Conservation (phyloP, 2,329 filamentous ascomycete genomes). For the Geoglossum cookeanum region DNA sequence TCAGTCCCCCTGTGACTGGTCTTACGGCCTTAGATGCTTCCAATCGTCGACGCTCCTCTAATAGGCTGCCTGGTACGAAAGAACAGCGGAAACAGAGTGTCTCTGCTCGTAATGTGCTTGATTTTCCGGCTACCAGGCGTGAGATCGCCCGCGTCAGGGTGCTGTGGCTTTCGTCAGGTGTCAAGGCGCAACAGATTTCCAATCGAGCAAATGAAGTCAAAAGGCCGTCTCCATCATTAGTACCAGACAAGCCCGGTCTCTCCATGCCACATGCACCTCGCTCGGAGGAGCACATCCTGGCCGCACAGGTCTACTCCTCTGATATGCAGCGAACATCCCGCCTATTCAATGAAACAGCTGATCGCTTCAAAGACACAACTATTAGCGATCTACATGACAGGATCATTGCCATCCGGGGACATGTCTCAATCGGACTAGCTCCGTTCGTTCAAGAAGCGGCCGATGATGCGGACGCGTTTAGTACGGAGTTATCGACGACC, state of each 20-base stretch:
- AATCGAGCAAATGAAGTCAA: conserved; percentile 37
- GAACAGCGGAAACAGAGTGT: conserved; percentile 38
- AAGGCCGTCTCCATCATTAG: conserved; percentile 18
- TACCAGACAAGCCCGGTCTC: conserved; percentile 32
- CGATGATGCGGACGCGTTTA: conserved; percentile 40
- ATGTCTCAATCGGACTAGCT: conserved; percentile 23
- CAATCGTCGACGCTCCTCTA: conserved; percentile 12
- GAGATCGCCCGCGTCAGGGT: conserved; percentile 66
- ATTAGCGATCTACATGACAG: neutral
- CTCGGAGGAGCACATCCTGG: conserved; percentile 26
- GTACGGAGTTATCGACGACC: conserved; percentile 33
- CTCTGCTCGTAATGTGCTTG: conserved; percentile 27
- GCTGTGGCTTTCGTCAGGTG: conserved; percentile 63
- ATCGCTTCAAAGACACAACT: neutral
- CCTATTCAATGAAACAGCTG: conserved; percentile 9
- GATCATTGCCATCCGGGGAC: conserved; percentile 9
- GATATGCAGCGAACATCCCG: conserved; percentile 18
- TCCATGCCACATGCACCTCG: conserved; percentile 12
- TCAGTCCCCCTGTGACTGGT: conserved; percentile 24
- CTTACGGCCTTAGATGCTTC: conserved; percentile 23
- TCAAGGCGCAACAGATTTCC: conserved; percentile 70
- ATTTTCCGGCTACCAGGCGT: conserved; percentile 34
- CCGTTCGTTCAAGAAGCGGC: conserved; percentile 32
- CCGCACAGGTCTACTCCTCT: conserved; percentile 23
- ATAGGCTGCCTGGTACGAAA: conserved; percentile 17